Evolutionary conservation across 2,329 filamentous ascomycete genomes (phyloP), one percentile per base, ranked within the genome.

Genomic region (Epichloe aotearoae): DNA sequence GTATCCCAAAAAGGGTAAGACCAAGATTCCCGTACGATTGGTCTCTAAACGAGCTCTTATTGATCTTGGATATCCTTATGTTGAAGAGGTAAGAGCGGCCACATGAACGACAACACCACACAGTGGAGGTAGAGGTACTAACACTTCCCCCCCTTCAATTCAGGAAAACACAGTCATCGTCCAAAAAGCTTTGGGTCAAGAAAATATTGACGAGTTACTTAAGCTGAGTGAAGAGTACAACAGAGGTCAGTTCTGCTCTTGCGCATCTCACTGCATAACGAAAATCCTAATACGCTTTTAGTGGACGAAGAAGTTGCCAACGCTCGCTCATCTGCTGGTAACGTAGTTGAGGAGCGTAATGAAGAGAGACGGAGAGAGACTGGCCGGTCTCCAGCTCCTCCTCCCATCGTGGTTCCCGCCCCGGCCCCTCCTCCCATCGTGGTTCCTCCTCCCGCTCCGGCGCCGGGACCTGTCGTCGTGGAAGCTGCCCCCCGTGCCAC

Each of bases 151-250:
- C 23, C 7, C 23, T 5, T 26, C 26, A 11, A 30, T 11, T 2
- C 10, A 93, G 86, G 88, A 85, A 39, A 83, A 85, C 57, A 85
- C 84, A 20, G 81, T 93, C 58, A 79, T 95, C 49, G 82, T 97
- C 36, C 81, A 86, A 58, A 84, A 87, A 62, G 90, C 91, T 10
- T 75, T 97, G 5, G 86, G 88, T 15, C 90, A 94, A 59, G 82
- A 91, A 17, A 88, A 95, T 59, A 96, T 96, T 55, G 89, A 96
- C 58, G 86, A 94, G 60, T 75, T 96, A 43, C 85, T 96, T 59
- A 84, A 81, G 60, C 73, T 89, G 47, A 94, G 88, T 66, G 86
- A 89, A 60, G 81, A 84, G 34, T 89, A 88, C 67, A 82, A 77
- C 62, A 76, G 77, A 61, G 73, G 76, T 79, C 59, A 61, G 36